Percentiles rank a stretch among this genome's conserved stretches.
phyloP scores from a whole-genome alignment of 2,329 filamentous ascomycete genomes.

The Ampelomyces quisqualis region DNA sequence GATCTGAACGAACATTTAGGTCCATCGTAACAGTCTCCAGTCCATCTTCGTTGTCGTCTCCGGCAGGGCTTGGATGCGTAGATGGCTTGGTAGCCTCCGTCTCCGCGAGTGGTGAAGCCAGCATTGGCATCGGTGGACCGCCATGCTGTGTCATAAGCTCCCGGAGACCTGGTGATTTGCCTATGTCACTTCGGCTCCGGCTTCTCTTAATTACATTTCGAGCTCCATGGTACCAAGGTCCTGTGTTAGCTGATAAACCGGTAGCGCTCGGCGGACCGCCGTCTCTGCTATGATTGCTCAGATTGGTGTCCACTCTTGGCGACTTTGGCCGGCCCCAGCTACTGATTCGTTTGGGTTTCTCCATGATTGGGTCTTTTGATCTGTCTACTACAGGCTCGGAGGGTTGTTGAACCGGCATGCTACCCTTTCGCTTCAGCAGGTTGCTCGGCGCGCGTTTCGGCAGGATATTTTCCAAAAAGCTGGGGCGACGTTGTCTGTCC shows the following conservation, averaged over 20 bases:
- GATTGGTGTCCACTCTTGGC: slow-evolving; percentile 43
- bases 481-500: slow-evolving; percentile 52
- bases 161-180: slow-evolving; percentile 48
- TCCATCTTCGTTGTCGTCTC: slow-evolving; percentile 47
- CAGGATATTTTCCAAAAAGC: slow-evolving; percentile 52
- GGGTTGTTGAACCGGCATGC: slow-evolving; percentile 36
- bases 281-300: slow-evolving; percentile 53
- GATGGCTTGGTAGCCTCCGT: slow-evolving; percentile 39
- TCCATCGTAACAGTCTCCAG: slow-evolving; percentile 62
- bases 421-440: slow-evolving; percentile 52
- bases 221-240: slow-evolving; percentile 41
- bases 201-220: slow-evolving; percentile 52
- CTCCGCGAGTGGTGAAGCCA: slow-evolving; percentile 51
- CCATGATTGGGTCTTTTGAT: slow-evolving; percentile 33
- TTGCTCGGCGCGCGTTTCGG: slow-evolving; percentile 48
- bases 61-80: slow-evolving; percentile 37
- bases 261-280: slow-evolving; percentile 53
- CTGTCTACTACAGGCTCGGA: slow-evolving; percentile 29
- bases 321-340: slow-evolving; percentile 47
- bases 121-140: slow-evolving; percentile 59
- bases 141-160: slow-evolving; percentile 59
- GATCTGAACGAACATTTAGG: slow-evolving; percentile 62
- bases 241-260: slow-evolving; percentile 35
- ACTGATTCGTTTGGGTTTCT: slow-evolving; percentile 44
- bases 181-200: slow-evolving; percentile 60